These are phyloP conservation scores for Laetiporus sulphureus DNA, from an alignment of 1,284 basidiomycete genomes.

Conservation along the genomic window DNA sequence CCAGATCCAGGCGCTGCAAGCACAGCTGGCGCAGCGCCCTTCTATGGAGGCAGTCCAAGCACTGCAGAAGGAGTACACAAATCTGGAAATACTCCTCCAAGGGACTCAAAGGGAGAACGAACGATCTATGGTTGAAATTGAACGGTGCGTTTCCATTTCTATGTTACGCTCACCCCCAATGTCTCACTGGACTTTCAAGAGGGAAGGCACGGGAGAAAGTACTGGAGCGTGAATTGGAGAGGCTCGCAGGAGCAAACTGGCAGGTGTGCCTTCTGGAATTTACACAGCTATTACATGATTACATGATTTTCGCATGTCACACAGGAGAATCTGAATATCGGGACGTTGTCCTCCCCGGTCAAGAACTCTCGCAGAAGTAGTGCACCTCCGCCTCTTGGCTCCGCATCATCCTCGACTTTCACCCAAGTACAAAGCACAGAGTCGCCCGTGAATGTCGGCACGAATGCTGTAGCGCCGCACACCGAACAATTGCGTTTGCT, in stretches of 20 bases:
- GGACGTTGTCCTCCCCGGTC: constrained; percentile 24
- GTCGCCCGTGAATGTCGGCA: constrained; percentile 8
- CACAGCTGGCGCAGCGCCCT: constrained; percentile 56
- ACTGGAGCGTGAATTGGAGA: constrained; percentile 63
- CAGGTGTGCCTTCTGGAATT: constrained; percentile 37
- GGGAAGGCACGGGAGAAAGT: constrained; percentile 48
- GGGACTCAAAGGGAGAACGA: constrained; percentile 77
- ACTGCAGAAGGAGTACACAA: constrained; percentile 62
- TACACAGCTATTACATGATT: not conserved
- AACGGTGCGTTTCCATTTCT: constrained; percentile 41
- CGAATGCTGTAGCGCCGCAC: constrained; percentile 41
- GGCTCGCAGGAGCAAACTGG: constrained; percentile 69
- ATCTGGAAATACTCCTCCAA: constrained; percentile 62
- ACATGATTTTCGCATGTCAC: not conserved
- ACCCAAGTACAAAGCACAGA: not conserved
- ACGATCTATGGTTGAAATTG: constrained; percentile 67
- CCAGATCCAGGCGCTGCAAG: constrained; percentile 54
- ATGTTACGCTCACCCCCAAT: no score
- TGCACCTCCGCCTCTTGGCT: constrained; percentile 3
- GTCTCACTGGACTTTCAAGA: constrained; percentile 7
- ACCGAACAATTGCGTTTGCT: constrained; percentile 66
- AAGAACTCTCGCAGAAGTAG: constrained; percentile 18
- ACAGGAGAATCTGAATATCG: constrained; percentile 41
- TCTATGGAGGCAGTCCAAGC: constrained; percentile 55
- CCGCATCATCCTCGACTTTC: not conserved